Conservation (phyloP, 2,329 filamentous ascomycete genomes). For the Venturiaceae sp. region DNA sequence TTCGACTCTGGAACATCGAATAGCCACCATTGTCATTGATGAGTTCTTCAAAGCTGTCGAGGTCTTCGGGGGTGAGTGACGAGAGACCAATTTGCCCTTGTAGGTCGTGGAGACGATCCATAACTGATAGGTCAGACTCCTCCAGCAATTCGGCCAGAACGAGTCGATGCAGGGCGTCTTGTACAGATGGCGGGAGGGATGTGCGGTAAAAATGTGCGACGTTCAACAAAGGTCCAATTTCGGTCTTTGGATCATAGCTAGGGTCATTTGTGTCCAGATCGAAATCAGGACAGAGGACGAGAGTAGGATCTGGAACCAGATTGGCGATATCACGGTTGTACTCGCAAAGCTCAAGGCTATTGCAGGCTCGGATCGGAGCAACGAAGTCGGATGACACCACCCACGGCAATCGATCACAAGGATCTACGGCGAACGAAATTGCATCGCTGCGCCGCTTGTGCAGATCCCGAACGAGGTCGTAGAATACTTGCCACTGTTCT, state of each 20-base stretch:
- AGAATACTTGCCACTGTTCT: constrained; percentile 83
- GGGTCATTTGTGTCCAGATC: background rate
- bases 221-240: background rate
- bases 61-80: constrained; percentile 59
- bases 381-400: constrained; percentile 74
- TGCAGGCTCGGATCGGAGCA: constrained; percentile 71
- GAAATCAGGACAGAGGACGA: background rate
- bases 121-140: background rate
- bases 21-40: constrained; percentile 56
- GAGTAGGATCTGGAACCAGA: background rate
- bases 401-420: constrained; percentile 65
- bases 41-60: constrained; percentile 55
- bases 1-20: constrained; percentile 38
- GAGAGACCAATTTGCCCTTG: constrained; percentile 1
- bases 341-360: constrained; percentile 53
- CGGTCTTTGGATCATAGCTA: constrained; percentile 4
- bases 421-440: constrained; percentile 66
- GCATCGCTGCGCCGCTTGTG: constrained; percentile 80
- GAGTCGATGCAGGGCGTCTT: background rate
- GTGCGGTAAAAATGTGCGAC: background rate
- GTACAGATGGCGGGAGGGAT: background rate
- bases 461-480: constrained; percentile 73
- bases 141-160: constrained; percentile 1
- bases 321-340: background rate
- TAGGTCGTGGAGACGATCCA: constrained; percentile 5